phyloP scores from a whole-genome alignment of 805 yeast species.

The Ogataea methanolica region DNA sequence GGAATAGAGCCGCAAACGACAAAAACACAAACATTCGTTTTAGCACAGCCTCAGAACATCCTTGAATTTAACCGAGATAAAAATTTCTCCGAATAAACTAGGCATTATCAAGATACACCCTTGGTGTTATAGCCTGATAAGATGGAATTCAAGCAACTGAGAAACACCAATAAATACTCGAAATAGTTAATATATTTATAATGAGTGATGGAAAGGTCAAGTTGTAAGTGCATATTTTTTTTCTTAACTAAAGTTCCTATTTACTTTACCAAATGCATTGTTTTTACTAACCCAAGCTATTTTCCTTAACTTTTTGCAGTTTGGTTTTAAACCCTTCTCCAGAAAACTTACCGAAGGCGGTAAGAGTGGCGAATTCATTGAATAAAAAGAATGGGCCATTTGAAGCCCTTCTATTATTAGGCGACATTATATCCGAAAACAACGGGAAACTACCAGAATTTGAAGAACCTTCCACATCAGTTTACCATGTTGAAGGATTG shows the following conservation, averaged over 20 bases:
- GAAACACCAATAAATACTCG: too few species aligned
- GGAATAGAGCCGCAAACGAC: too few species aligned
- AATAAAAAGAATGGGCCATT: slow-evolving; percentile 64
- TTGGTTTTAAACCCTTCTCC: slow-evolving; percentile 45
- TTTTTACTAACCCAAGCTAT: not conserved
- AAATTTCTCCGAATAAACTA: too few species aligned
- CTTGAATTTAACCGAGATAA: too few species aligned
- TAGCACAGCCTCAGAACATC: too few species aligned
- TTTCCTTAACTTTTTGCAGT: slow-evolving; percentile 5
- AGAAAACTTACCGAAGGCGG: slow-evolving; percentile 36
- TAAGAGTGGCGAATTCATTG: slow-evolving; percentile 42
- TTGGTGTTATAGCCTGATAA: not conserved
- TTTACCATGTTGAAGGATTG: slow-evolving; percentile 25
- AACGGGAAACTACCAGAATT: slow-evolving; percentile 1
- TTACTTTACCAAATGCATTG: too few species aligned
- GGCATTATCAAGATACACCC: too few species aligned
- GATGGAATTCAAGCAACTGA: too few species aligned
- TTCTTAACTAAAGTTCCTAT: not conserved
- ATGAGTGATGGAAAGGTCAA: slow-evolving; percentile 3
- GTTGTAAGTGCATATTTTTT: slow-evolving; percentile 1
- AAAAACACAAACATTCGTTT: too few species aligned
- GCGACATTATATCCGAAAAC: slow-evolving; percentile 33
- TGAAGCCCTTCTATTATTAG: slow-evolving; percentile 48
- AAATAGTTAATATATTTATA: too few species aligned
- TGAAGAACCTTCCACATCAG: slow-evolving; percentile 18